phyloP scores from a whole-genome alignment of 2,329 filamentous ascomycete genomes.

The Diaporthe destruens region DNA sequence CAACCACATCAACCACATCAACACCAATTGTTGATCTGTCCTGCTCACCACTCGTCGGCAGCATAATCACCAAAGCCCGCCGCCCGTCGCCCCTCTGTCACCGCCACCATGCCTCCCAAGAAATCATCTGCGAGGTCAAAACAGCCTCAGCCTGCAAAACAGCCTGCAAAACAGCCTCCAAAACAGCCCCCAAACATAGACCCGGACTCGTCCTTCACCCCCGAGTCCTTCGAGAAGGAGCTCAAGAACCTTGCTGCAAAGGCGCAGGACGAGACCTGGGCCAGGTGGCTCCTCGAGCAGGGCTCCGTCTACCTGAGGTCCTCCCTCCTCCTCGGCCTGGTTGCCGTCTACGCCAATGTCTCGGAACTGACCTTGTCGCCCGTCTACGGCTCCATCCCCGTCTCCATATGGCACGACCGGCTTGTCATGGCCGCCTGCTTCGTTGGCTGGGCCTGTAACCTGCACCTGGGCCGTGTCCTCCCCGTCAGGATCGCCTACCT shows the following conservation, averaged over 20 bases:
- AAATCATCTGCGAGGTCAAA: conserved; percentile 45
- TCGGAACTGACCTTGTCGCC: conserved; percentile 85
- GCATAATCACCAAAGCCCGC: neutral
- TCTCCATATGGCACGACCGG: conserved; percentile 77
- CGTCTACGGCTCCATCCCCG: conserved; percentile 87
- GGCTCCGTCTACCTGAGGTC: conserved; percentile 57
- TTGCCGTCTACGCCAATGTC: conserved; percentile 75
- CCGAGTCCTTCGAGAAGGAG: conserved; percentile 67
- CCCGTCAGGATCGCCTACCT: conserved; percentile 63
- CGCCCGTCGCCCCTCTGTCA: too few relatives aligned
- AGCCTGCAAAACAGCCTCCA: conserved; percentile 21
- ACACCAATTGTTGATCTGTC: neutral
- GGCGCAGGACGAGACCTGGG: conserved; percentile 52
- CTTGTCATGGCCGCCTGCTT: conserved; percentile 76
- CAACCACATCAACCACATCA: neutral
- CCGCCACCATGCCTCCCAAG: conserved; percentile 48
- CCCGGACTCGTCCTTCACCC: conserved; percentile 56
- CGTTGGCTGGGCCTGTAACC: conserved; percentile 77
- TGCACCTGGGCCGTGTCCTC: conserved; percentile 64
- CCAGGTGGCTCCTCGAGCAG: conserved; percentile 54
- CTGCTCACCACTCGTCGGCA: neutral
- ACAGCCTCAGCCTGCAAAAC: too few relatives aligned
- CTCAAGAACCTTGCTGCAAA: conserved; percentile 64
- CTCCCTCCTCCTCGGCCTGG: conserved; percentile 63
- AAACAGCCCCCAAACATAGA: conserved; percentile 44